Conservation (phyloP, 331 rosid species). For the Malus hybrid region DNA sequence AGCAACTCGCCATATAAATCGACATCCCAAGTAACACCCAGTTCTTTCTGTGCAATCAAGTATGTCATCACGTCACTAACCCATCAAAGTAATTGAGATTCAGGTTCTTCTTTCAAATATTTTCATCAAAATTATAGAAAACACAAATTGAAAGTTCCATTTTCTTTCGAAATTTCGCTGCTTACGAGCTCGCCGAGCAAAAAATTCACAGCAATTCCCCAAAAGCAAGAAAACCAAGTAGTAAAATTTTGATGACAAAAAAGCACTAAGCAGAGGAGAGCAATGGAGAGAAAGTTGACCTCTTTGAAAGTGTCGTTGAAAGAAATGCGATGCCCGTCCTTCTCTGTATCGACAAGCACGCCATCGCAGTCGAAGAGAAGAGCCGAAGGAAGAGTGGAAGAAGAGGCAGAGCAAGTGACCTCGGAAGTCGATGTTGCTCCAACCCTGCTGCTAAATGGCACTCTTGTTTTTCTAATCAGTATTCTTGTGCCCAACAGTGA, state of each 20-base stretch:
- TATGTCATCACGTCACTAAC: neutral
- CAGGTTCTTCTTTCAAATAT: neutral
- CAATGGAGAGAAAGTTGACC: slow-evolving; percentile 19
- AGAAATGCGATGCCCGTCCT: slow-evolving; percentile 91
- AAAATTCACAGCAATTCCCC: neutral
- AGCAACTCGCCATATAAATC: slow-evolving; percentile 95
- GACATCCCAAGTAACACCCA: slow-evolving; percentile 91
- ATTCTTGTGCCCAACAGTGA: slow-evolving; percentile 27
- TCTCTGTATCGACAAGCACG: slow-evolving; percentile 94
- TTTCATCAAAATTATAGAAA: neutral
- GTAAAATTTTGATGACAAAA: neutral
- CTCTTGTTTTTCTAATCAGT: slow-evolving; percentile 13
- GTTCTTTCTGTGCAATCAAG: slow-evolving; percentile 54
- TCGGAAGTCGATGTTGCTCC: slow-evolving; percentile 14
- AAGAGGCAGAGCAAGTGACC: slow-evolving; percentile 48
- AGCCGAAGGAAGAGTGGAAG: slow-evolving; percentile 70
- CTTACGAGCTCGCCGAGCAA: neutral
- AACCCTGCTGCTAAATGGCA: neutral
- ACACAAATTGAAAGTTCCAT: neutral
- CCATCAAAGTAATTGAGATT: slow-evolving; percentile 3
- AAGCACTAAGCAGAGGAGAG: neutral
- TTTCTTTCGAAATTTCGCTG: neutral
- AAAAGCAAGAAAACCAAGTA: neutral
- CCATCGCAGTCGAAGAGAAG: slow-evolving; percentile 97
- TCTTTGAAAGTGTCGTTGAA: slow-evolving; percentile 87